phyloP scores from a whole-genome alignment of 2,329 filamentous ascomycete species.

The Sporothrix variecibatus region DNA sequence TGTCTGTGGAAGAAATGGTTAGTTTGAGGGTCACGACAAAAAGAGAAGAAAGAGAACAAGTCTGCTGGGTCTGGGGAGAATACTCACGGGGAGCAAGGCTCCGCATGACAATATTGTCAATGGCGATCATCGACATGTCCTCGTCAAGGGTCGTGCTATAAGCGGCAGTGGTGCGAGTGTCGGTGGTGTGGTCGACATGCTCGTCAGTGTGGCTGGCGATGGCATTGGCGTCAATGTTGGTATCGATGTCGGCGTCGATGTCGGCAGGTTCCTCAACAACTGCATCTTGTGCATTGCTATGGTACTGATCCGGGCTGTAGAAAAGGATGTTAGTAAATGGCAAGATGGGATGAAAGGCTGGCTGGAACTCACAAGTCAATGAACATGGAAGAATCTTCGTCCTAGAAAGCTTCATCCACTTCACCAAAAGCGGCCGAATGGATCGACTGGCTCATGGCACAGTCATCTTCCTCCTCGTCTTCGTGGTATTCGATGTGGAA shows the following conservation, averaged over 20 bases:
- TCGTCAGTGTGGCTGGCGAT: not conserved
- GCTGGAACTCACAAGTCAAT: slow-evolving; percentile 17
- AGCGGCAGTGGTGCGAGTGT: not conserved
- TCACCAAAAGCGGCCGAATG: not conserved
- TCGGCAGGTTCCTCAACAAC: not conserved
- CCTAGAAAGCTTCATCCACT: slow-evolving; percentile 19
- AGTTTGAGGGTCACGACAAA: not conserved
- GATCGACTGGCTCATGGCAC: not conserved
- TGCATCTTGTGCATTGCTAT: not conserved
- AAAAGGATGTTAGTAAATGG: not conserved
- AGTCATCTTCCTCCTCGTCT: not conserved
- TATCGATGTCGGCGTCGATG: not conserved
- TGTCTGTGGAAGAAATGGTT: not conserved
- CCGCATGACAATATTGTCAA: not conserved
- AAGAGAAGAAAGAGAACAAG: not conserved
- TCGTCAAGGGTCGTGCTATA: not conserved
- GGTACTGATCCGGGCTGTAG: not conserved
- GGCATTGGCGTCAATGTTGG: not conserved
- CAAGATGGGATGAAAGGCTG: not conserved
- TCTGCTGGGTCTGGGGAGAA: not conserved
- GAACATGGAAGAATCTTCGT: slow-evolving; percentile 12
- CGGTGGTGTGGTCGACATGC: not conserved
- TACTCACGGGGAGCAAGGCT: not conserved
- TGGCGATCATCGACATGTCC: not conserved
- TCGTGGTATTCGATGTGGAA: not conserved